These are phyloP conservation scores for Neurospora sp. DNA, from an alignment of 495 filamentous ascomycete species.

Conservation along the genomic window DNA sequence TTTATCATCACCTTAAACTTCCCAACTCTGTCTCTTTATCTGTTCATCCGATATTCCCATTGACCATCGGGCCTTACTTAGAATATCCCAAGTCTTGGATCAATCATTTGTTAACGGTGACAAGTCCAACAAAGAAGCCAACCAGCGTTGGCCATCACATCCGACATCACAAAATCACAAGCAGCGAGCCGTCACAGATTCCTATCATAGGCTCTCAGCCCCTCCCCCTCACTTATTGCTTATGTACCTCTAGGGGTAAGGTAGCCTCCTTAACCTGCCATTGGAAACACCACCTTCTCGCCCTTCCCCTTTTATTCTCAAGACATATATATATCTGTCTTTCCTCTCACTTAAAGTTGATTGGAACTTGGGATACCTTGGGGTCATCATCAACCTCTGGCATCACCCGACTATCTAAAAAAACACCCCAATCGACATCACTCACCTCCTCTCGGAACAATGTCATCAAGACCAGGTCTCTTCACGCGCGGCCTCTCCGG, in stretches of 20 bases:
- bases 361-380: neutral
- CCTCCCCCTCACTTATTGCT: neutral
- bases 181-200: neutral
- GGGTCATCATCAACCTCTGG: neutral
- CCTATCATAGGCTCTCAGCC: neutral
- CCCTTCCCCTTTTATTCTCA: neutral
- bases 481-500: conserved; percentile 45
- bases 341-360: neutral
- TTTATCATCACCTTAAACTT: neutral
- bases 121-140: neutral
- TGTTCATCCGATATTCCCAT: neutral
- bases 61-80: neutral
- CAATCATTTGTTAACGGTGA: neutral
- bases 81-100: neutral
- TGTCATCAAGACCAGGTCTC: conserved; percentile 40
- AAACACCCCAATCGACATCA: neutral
- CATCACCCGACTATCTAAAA: neutral
- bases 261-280: neutral
- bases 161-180: neutral
- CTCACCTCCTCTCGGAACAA: conserved; percentile 11
- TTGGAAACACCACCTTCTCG: neutral
- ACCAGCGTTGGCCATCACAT: neutral
- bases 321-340: neutral
- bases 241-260: neutral
- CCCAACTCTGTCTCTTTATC: neutral